Evolutionary conservation across 352 stramenopile species (phyloP), one percentile per base, ranked within the genome.

Genomic region (Achlya hypogyna): DNA sequence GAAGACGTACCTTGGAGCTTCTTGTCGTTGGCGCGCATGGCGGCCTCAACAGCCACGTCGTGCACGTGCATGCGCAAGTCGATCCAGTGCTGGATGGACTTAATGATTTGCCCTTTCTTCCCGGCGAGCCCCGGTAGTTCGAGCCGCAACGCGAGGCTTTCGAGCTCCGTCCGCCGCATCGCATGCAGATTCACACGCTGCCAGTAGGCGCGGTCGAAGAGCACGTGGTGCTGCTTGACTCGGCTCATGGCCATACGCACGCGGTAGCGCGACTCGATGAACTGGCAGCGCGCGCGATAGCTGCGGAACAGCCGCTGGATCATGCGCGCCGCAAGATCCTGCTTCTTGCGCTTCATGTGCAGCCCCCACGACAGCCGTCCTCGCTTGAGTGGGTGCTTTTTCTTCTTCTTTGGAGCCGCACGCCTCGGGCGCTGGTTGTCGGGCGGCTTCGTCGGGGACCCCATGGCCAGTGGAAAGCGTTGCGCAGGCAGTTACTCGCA

Each of bases 71-170:
- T 70, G 43, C 88, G 79, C 52, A 88, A 74, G 52, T 92, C 81
- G 12, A 90, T 70, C 84, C 84, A 92, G 22, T 78, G 78, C 70
- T 92, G 82, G 59, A 92, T 79, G 10, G 82, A 77, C 38, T 77
- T 79, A 23, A 92, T 84, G 1, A 92, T 60, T 49, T 88, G 65
- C 66, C 86, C 78, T 51, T 91, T 92, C 70, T 92, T 92, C 56
- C 84, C 80, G 2, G 79, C 87, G 9, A 79, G 84, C 20, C 22
- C 27, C 43, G 84, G 84, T 35, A 92, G 51, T 52, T 90, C 88
- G 10, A 91, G 71, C 40, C 78, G 75, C 53, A 91, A 45, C 31
- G 84, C 79, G 31, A 86, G 62, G 27, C 89, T 71, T 32, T 79
- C 75, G 42, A 91, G 66, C 67, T 87, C 82, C 27, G 89, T 78